Base-by-base conservation (phyloP, 2,329 filamentous ascomycete genomes). In the Orbilia brochopaga region DNA sequence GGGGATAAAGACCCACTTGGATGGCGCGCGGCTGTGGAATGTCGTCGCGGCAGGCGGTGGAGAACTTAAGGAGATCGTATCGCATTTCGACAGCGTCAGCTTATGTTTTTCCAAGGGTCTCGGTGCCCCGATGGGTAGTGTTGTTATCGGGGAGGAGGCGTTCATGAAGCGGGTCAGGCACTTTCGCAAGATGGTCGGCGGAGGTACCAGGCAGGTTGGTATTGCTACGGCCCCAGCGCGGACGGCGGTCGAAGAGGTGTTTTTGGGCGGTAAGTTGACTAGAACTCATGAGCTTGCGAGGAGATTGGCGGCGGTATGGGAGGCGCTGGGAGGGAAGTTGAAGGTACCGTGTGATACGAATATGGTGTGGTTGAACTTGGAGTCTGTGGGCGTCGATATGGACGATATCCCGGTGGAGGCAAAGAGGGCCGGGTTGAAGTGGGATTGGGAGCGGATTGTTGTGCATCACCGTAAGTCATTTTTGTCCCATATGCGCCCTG, bases 311-410 rank as follows among this genome's bases (percentile, higher is more conserved):
- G 80, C 82, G 32, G 79, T 89, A 74, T 96, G 91, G 91, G 84
- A 82, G 3, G 81, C 80, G 15, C 81, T 87, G 57, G 91, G 91
- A 2, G 91, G 91, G 0, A 86, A 85, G 79, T 80, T 91, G 64
- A 79, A 83, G 19, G 83, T 88, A 69, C 88, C 89, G 0, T 88
- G 90, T 0, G 88, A 96, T 77, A 95, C 91, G n/a, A 96, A 96
- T 80, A 95, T 96, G 90, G 86, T 91, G 35, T 96, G 90, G 91
- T 77, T 95, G 66, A 88, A 95, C 78, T 81, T 94, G 15, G 84
- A 86, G 30, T 83, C 83, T 0, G 84, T 85, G 10, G 85, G 85
- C 0, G 78, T 88, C 32, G 80, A 81, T 1, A 78, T 78, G 2
- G 82, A 84, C 57, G 81, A 84, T 44, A 85, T 87, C 70, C 82